Percentiles rank a stretch among this genome's conserved stretches.
These are phyloP conservation scores for Chaetomiaceae sp. DNA, from an alignment of 2,329 filamentous ascomycete species.

Conservation along the genomic window DNA sequence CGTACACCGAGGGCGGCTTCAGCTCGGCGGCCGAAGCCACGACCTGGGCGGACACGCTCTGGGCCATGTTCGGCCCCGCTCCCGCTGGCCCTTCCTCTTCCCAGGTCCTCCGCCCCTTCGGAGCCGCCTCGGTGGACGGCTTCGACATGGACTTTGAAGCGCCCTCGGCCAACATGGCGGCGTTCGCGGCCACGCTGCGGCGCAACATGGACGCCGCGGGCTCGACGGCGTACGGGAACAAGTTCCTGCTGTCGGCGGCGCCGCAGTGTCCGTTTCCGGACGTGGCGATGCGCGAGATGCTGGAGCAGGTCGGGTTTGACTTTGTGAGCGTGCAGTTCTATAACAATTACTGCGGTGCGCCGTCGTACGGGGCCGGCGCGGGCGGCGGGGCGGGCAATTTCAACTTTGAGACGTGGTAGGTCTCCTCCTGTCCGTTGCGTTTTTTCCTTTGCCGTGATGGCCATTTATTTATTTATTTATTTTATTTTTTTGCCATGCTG, in stretches of 20 bases:
- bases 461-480: no score
- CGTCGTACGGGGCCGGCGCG: slow-evolving; percentile 45
- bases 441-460: no score
- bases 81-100: slow-evolving; percentile 40
- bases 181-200: slow-evolving; percentile 58
- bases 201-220: slow-evolving; percentile 46
- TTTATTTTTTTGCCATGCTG: no score
- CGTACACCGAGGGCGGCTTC: slow-evolving; percentile 67
- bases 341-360: slow-evolving; percentile 62
- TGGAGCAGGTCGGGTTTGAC: slow-evolving; percentile 54
- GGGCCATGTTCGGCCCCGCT: slow-evolving; percentile 63
- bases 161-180: slow-evolving; percentile 52
- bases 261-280: slow-evolving; percentile 68
- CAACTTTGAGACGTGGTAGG: slow-evolving; percentile 54
- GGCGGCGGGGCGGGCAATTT: slow-evolving; percentile 48
- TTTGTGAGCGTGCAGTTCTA: slow-evolving; percentile 64
- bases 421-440: no score
- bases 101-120: slow-evolving; percentile 66
- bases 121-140: slow-evolving; percentile 61
- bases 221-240: slow-evolving; percentile 41
- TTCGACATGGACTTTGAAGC: slow-evolving; percentile 75
- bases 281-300: slow-evolving; percentile 51
- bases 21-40: slow-evolving; percentile 46
- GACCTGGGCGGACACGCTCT: slow-evolving; percentile 57
- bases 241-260: slow-evolving; percentile 59